These are phyloP conservation scores for Aspergillus ostianus DNA, from an alignment of 495 filamentous ascomycete genomes.

Conservation along the genomic window DNA sequence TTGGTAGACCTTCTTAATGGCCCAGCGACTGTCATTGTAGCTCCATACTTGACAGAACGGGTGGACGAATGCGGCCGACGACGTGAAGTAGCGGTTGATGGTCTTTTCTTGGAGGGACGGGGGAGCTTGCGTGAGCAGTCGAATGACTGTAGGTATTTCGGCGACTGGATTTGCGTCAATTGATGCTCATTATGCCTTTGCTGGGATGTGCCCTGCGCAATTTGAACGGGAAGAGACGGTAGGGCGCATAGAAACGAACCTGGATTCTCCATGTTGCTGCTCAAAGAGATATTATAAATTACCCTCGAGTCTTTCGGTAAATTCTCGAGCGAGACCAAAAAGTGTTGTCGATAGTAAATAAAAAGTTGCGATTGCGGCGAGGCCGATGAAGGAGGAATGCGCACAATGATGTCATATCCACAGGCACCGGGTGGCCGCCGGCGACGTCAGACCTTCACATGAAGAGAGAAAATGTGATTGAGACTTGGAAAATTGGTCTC, in stretches of 20 bases:
- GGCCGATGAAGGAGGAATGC: too few species aligned
- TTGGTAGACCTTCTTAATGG: constrained; percentile 68
- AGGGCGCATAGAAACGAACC: constrained; percentile 19
- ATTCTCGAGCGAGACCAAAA: not conserved
- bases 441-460: too few species aligned
- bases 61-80: constrained; percentile 69
- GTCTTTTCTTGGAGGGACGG: constrained; percentile 60
- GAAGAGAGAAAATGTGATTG: too few species aligned
- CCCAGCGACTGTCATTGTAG: constrained; percentile 53
- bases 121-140: constrained; percentile 60
- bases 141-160: constrained; percentile 64
- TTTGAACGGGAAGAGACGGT: not conserved
- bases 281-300: not conserved
- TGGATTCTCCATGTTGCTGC: constrained; percentile 39
- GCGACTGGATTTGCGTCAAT: constrained; percentile 25
- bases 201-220: not conserved
- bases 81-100: constrained; percentile 68
- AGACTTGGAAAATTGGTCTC: too few species aligned
- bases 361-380: not conserved
- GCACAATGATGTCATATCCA: constrained; percentile 10
- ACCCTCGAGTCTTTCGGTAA: not conserved
- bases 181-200: not conserved
- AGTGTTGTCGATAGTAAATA: not conserved
- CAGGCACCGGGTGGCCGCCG: too few species aligned
- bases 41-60: constrained; percentile 75